Percentiles rank a stretch among this genome's conserved stretches.
Evolutionary conservation across 805 yeast genomes (phyloP).

Genomic region (Metschnikowia peoriensis): DNA sequence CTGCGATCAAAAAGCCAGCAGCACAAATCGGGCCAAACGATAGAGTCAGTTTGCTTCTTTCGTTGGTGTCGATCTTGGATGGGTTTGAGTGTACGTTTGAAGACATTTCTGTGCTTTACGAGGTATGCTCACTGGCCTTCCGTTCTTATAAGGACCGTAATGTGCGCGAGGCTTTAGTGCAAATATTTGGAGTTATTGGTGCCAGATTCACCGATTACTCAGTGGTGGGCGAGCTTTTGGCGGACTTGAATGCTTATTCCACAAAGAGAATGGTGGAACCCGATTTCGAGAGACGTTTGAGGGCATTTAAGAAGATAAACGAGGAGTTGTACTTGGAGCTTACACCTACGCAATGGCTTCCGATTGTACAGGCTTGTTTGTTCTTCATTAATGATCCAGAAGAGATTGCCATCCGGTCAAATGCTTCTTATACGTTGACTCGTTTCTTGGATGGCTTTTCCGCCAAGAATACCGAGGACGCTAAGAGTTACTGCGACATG

Average conservation of each 20-base stretch:
- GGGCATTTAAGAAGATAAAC: conserved; percentile 63
- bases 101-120: conserved; percentile 50
- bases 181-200: conserved; percentile 60
- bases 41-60: conserved; percentile 54
- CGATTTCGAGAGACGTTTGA: conserved; percentile 73
- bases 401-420: conserved; percentile 77
- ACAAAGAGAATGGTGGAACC: conserved; percentile 61
- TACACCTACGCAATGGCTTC: conserved; percentile 68
- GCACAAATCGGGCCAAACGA: conserved; percentile 50
- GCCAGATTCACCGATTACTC: conserved; percentile 40
- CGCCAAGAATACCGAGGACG: conserved; percentile 21
- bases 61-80: conserved; percentile 54
- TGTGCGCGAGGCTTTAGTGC: conserved; percentile 61
- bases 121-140: conserved; percentile 55
- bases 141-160: conserved; percentile 55
- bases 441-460: conserved; percentile 62
- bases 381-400: conserved; percentile 72
- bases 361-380: conserved; percentile 65
- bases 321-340: conserved; percentile 49
- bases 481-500: conserved; percentile 32
- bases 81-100: conserved; percentile 52
- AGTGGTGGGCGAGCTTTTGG: conserved; percentile 50
- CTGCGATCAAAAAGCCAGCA: conserved; percentile 58
- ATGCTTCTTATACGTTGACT: conserved; percentile 63
- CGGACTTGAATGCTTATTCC: conserved; percentile 70